These are phyloP conservation scores for Cercospora canescens DNA, from an alignment of 2,329 filamentous ascomycete genomes.

Conservation along the genomic window DNA sequence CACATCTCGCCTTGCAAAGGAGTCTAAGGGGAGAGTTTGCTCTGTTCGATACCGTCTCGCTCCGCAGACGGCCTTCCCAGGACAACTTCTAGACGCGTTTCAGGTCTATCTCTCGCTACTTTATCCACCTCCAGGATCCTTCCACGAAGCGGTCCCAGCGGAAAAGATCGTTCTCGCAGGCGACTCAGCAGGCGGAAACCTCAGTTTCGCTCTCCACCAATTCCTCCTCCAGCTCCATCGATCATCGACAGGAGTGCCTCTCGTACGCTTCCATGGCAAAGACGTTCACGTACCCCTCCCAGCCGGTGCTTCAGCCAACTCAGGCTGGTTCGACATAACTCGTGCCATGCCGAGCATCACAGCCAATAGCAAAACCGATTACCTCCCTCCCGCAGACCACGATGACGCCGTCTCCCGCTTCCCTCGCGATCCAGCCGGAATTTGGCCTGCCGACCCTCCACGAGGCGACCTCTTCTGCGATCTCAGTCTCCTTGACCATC, in stretches of 20 bases:
- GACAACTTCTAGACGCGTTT: conserved; percentile 71
- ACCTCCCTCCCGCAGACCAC: conserved; percentile 54
- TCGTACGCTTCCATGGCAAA: conserved; percentile 62
- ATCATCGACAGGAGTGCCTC: conserved; percentile 42
- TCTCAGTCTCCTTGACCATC: conserved; percentile 55
- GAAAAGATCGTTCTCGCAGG: conserved; percentile 70
- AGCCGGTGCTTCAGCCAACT: conserved; percentile 62
- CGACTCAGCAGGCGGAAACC: conserved; percentile 75
- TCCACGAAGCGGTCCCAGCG: conserved; percentile 65
- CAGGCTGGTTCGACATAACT: conserved; percentile 72
- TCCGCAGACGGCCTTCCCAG: conserved; percentile 73
- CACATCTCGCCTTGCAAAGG: conserved; percentile 62
- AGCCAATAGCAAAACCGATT: conserved; percentile 60
- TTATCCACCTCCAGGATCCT: conserved; percentile 67
- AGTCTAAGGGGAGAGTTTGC: conserved; percentile 68
- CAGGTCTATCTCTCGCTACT: conserved; percentile 72
- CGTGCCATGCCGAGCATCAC: conserved; percentile 61
- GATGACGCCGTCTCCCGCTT: conserved; percentile 37
- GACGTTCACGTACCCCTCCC: conserved; percentile 64
- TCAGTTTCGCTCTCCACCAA: conserved; percentile 67
- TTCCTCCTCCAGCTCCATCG: conserved; percentile 64
- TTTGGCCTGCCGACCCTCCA: conserved; percentile 49
- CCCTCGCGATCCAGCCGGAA: conserved; percentile 46
- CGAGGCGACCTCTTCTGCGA: conserved; percentile 52
- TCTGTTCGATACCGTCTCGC: conserved; percentile 73